These are phyloP conservation scores for Tilletia setariae DNA, from an alignment of 1,284 basidiomycete genomes.

Conservation along the genomic window DNA sequence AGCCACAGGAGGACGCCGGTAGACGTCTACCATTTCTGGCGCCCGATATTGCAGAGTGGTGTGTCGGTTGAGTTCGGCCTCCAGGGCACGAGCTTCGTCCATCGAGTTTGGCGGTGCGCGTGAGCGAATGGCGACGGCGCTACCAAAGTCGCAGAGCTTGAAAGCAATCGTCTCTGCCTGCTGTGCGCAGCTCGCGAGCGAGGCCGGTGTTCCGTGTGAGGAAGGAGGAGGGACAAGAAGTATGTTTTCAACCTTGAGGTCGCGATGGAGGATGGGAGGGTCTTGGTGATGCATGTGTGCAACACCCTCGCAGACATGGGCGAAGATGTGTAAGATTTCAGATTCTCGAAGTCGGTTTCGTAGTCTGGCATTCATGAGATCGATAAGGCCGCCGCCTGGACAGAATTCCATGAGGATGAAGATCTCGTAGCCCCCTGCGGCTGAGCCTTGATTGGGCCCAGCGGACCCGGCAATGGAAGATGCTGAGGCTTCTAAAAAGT, in stretches of 20 bases:
- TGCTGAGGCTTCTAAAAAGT: slow-evolving; percentile 79
- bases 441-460: not conserved
- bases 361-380: slow-evolving; percentile 95
- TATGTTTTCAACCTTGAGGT: slow-evolving; percentile 95
- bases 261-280: slow-evolving; percentile 86
- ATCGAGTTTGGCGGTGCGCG: slow-evolving; percentile 36
- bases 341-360: slow-evolving; percentile 87
- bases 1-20: slow-evolving; percentile 65
- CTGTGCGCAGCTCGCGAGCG: slow-evolving; percentile 17
- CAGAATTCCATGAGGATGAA: slow-evolving; percentile 99
- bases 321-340: slow-evolving; percentile 94
- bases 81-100: slow-evolving; percentile 69
- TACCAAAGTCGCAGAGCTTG: slow-evolving; percentile 98
- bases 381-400: slow-evolving; percentile 88
- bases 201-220: slow-evolving; percentile 23
- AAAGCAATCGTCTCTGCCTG: slow-evolving; percentile 58
- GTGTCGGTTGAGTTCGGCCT: slow-evolving; percentile 87
- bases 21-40: slow-evolving; percentile 96
- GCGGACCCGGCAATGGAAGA: slow-evolving; percentile 37
- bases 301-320: slow-evolving; percentile 48
- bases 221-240: slow-evolving; percentile 60
- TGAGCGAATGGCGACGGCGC: slow-evolving; percentile 65
- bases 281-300: slow-evolving; percentile 81
- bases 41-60: slow-evolving; percentile 93
- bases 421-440: slow-evolving; percentile 78